A percentile compares a stretch with the other conserved stretches of the same genome.
These are phyloP conservation scores for Bathelium albidoporum DNA, from an alignment of 495 filamentous ascomycete genomes.

Conservation along the genomic window DNA sequence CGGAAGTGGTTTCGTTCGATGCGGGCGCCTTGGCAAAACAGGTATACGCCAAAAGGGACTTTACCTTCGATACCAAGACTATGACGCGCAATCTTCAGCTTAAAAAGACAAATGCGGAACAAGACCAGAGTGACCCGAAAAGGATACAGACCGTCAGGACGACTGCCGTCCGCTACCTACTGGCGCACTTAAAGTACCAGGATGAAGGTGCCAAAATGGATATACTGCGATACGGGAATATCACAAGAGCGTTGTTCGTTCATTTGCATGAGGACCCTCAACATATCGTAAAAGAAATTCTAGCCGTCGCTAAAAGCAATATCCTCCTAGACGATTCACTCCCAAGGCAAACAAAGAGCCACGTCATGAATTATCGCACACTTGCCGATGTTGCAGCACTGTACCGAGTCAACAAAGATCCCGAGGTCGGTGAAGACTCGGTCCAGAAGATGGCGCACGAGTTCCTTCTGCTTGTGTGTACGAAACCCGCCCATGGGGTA, in stretches of 20 bases:
- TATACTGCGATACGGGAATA: conserved; percentile 60
- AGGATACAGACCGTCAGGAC: conserved; percentile 62
- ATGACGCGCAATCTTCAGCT: conserved; percentile 52
- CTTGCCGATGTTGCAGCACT: conserved; percentile 61
- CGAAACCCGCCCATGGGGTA: conserved; percentile 56
- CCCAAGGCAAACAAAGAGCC: conserved; percentile 58
- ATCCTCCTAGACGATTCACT: conserved; percentile 60
- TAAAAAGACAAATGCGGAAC: conserved; percentile 26
- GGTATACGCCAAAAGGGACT: conserved; percentile 57
- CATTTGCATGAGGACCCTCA: conserved; percentile 63
- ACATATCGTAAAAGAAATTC: conserved; percentile 55
- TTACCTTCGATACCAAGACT: conserved; percentile 54
- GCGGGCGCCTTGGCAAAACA: conserved; percentile 63
- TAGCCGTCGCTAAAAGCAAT: conserved; percentile 52
- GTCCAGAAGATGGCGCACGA: conserved; percentile 56
- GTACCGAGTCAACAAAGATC: conserved; percentile 41
- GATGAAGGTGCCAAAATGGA: conserved; percentile 60
- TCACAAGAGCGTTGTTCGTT: conserved; percentile 57
- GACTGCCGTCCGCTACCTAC: conserved; percentile 63
- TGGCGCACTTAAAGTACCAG: conserved; percentile 62
- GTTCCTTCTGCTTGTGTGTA: conserved; percentile 64
- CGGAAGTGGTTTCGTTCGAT: conserved; percentile 68
- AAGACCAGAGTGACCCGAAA: conserved; percentile 40
- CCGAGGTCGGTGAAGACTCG: conserved; percentile 27
- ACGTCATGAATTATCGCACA: conserved; percentile 58